A percentile compares a stretch with the other conserved stretches of the same genome.
These are phyloP conservation scores for Paramecium bursaria DNA, from an alignment of 73 alveolate genomes.

Conservation along the genomic window DNA sequence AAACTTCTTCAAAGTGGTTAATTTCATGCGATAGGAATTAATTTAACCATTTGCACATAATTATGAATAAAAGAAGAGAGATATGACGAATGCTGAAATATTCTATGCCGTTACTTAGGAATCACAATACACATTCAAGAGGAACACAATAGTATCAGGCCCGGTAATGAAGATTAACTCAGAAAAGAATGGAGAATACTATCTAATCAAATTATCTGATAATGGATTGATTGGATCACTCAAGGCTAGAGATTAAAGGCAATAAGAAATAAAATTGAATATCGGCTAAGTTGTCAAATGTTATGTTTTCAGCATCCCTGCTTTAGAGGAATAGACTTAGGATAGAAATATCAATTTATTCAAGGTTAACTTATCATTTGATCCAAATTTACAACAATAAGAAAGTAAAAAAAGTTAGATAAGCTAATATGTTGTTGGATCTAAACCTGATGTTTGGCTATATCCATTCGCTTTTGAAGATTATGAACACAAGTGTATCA, in stretches of 20 bases:
- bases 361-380: not conserved
- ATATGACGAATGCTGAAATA: constrained; percentile 41
- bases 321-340: not conserved
- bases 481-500: not conserved
- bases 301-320: constrained; percentile 23
- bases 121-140: constrained; percentile 29
- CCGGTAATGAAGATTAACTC: not conserved
- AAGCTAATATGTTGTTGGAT: not conserved
- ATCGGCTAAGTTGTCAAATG: constrained; percentile 3
- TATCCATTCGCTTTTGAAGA: constrained; percentile 15
- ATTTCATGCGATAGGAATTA: constrained; percentile 44
- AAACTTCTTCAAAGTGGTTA: not conserved
- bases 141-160: constrained; percentile 24
- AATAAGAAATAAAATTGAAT: not conserved
- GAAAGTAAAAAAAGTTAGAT: too few relatives aligned
- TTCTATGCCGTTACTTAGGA: constrained; percentile 44
- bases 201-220: constrained; percentile 29
- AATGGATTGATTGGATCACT: constrained; percentile 26
- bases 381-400: not conserved
- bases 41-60: constrained; percentile 8
- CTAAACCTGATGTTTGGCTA: constrained; percentile 35
- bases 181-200: not conserved
- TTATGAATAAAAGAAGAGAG: constrained; percentile 18
- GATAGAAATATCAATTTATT: constrained; percentile 5
- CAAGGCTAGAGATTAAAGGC: not conserved